Base-by-base conservation (phyloP, 225 moss, liverwort and hornwort genomes). In the Pseudoscleropodium purum region DNA sequence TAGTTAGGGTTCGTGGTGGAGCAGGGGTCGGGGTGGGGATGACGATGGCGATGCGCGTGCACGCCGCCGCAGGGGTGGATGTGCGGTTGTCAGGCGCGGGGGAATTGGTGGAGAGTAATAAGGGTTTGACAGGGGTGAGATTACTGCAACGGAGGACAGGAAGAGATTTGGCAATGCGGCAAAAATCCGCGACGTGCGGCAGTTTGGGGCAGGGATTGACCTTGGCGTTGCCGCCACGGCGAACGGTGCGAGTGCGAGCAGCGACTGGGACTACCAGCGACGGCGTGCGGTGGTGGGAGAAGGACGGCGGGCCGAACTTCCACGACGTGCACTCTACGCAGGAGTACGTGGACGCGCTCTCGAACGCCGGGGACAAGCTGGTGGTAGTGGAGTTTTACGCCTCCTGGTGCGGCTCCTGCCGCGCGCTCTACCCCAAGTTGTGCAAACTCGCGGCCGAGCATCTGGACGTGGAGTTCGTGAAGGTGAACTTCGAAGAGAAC, bases 401-500 rank as follows among this genome's bases (percentile, higher is more conserved):
- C 52, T 82, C 97, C 20, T 99, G 99, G 99, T 99, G 99, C 87
- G 96, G 97, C 47, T 99, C 99, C 57, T 99, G 99, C 92, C 96
- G 97, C 61, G 96, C 99, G 33, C 91, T 99, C 23, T 99, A 92
- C 75, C 97, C 99, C 60, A 97, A 97, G 93, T 93, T 99, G 90
- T 97, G 97, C 88, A 97, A 96, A 91, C 82, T 99, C 41, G 97
- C 96, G 12, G 90, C 90, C 82, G 96, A 99, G 92, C 91, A 97
- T 29, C 82, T 59, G 56, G 94, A 97, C 52, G 93, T 95, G 52
- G 93, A 90, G 56, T 96, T 99, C 79, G 25, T 96, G 78, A 99
- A 99, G 92, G 99, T 99, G 89, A 97, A 99, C 90, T 95, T 99
- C 29, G 96, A 99, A 57, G 99, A 97, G 75, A 99, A 97, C 81